phyloP scores from a whole-genome alignment of 2,329 filamentous ascomycete genomes.

The Furcasterigmium sp. region DNA sequence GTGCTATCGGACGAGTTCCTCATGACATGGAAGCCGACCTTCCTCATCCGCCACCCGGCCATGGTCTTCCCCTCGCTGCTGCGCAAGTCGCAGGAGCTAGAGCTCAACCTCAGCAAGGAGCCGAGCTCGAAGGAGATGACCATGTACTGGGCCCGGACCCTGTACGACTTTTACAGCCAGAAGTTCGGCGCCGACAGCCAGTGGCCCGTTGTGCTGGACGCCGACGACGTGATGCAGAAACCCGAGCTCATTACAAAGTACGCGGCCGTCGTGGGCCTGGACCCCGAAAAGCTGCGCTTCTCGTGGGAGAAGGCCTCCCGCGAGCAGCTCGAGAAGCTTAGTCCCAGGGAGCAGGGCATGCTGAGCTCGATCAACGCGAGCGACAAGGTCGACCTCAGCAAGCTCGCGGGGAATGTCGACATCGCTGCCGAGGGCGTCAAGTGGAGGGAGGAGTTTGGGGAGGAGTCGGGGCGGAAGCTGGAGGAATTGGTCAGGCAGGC shows the following conservation, averaged over 20 bases:
- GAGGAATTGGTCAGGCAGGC: background rate
- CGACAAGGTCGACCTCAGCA: constrained; percentile 5
- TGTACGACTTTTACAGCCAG: constrained; percentile 28
- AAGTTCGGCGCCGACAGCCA: constrained; percentile 12
- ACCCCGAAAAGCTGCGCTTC: constrained; percentile 21
- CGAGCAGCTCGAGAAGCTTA: constrained; percentile 1
- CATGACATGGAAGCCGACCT: constrained; percentile 22
- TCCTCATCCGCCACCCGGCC: constrained; percentile 32
- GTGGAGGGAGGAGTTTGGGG: constrained; percentile 11
- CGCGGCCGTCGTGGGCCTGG: constrained; percentile 23
- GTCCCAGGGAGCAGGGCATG: background rate
- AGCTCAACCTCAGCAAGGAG: constrained; percentile 1
- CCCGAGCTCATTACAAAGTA: constrained; percentile 21
- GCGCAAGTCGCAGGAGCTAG: constrained; percentile 17
- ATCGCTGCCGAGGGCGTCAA: constrained; percentile 8
- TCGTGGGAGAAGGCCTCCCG: constrained; percentile 18
- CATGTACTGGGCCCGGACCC: constrained; percentile 20
- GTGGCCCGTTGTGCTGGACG: constrained; percentile 23
- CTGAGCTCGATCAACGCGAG: constrained; percentile 5
- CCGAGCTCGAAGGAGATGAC: constrained; percentile 16
- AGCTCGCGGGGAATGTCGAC: constrained; percentile 7
- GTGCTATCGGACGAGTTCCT: constrained; percentile 28
- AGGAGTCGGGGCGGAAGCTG: constrained; percentile 2
- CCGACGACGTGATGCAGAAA: constrained; percentile 28
- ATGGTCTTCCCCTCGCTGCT: constrained; percentile 29